phyloP scores from a whole-genome alignment of 495 filamentous ascomycete species.

The Annulohypoxylon stygium region DNA sequence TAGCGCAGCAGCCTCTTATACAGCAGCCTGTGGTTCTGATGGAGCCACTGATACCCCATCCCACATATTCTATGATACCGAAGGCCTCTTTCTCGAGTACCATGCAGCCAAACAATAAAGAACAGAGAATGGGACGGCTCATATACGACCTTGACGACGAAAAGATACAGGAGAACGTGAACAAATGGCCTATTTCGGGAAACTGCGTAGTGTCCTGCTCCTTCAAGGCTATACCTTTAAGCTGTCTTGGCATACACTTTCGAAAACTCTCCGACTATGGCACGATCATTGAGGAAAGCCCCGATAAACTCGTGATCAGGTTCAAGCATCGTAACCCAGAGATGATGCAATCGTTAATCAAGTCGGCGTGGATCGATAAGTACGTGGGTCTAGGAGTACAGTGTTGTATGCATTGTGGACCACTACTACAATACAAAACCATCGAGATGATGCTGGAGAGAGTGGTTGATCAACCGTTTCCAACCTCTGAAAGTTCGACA shows the following conservation, averaged over 20 bases:
- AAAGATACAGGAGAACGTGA: neutral
- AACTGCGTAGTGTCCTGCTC: conserved; percentile 1
- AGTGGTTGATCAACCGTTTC: neutral
- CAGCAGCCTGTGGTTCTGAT: neutral
- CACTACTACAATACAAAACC: neutral
- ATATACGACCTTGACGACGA: conserved; percentile 32
- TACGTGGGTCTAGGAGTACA: conserved; percentile 13
- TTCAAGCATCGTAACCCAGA: neutral
- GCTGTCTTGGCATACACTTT: neutral
- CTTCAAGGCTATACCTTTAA: conserved; percentile 32
- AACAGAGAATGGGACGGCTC: neutral
- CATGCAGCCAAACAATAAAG: neutral
- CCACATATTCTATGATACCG: neutral
- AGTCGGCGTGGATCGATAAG: conserved; percentile 43
- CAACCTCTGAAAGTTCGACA: neutral
- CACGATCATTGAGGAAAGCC: conserved; percentile 20
- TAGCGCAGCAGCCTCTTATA: neutral
- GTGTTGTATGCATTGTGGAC: conserved; percentile 26
- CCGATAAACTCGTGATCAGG: conserved; percentile 28
- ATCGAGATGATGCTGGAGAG: conserved; percentile 11
- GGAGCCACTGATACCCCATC: neutral
- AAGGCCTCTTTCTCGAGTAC: neutral
- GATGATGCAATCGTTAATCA: conserved; percentile 1
- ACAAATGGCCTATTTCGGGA: neutral
- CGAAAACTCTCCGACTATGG: conserved; percentile 32